Evolutionary conservation across 805 yeast species (phyloP), one percentile per base, ranked within the genome.

Genomic region (Candida awuae): DNA sequence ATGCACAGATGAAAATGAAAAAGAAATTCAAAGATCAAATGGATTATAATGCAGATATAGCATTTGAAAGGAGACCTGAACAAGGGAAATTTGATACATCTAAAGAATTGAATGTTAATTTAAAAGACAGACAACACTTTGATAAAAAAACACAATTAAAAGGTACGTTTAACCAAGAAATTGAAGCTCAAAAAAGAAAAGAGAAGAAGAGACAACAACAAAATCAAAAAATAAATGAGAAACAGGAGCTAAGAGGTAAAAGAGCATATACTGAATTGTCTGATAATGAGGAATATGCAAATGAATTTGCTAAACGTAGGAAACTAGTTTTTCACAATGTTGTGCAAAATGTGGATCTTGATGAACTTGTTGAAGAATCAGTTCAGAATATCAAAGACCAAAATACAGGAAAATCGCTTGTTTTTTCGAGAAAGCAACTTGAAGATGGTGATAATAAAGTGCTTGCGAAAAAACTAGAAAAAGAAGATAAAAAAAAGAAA

Each of bases 31-130:
- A 71, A 18, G 73, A 73, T 25, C 80, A 78, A 43, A 74, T 84
- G 55, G 96, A 88, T 55, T 86, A 84, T 57, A 84, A 81, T 54
- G 81, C 77, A 1, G 95, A 84, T 50, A 75, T 88, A 8, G 85
- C 90, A 0, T 81, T 83, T 51, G 92, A 87, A 51, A 78, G 75
- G 43, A 60, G 59, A 13, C 90, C 94, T 0, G 70, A 67, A 4
- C 65, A 62, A 0, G 96, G 95, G 0, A 59, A 74, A 16, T 84
- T 80, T 54, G 88, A 83, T 51, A 75, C 78, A 0, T 51, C 66
- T 0, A 74, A 70, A n/a, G 97, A 88, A 54, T 42, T 52, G 50
- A 2, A 40, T 38, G 6, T 15, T 4, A 33, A 41, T 29, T 10
- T 21, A 7, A 22, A 22, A 17, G 68, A 64, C 1, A 57, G 65